Conservation (phyloP, 1,284 basidiomycete genomes). For the Vanrija sp. region DNA sequence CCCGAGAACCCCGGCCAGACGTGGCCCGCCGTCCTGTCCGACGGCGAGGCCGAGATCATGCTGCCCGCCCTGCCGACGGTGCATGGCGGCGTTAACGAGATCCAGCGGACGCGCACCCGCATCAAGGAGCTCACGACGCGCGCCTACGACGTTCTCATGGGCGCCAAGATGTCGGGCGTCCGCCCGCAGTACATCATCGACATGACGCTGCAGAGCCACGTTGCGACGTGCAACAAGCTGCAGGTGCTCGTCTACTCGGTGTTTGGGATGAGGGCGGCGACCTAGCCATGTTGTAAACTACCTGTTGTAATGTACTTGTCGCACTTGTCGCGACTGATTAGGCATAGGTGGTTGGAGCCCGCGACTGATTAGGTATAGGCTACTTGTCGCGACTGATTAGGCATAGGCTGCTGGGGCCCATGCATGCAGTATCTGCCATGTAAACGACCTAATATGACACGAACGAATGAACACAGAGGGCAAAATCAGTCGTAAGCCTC, state of each 20-base stretch:
- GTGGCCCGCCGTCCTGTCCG: background rate
- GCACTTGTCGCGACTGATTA: too few relatives aligned
- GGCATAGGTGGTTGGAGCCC: background rate
- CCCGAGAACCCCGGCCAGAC: background rate
- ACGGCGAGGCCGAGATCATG: conserved; percentile 8
- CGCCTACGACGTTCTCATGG: conserved; percentile 25
- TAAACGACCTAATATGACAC: too few relatives aligned
- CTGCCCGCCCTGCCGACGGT: conserved; percentile 32
- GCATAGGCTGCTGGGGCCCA: background rate
- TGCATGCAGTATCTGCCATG: background rate
- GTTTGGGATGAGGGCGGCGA: conserved; percentile 7
- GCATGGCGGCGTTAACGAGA: conserved; percentile 25
- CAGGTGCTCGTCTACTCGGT: conserved; percentile 3
- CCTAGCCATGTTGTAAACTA: background rate
- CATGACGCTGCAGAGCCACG: conserved; percentile 25
- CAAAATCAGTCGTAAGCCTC: conserved; percentile 64
- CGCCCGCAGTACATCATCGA: conserved; percentile 26
- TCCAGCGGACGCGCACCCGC: conserved; percentile 6
- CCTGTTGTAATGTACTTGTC: background rate
- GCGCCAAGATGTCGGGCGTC: conserved; percentile 24
- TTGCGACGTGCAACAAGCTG: background rate
- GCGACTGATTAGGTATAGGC: too few relatives aligned
- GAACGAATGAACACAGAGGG: too few relatives aligned
- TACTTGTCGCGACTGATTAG: too few relatives aligned
- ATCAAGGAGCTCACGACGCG: conserved; percentile 8